These are phyloP conservation scores for Puccinia sorghi DNA, from an alignment of 1,284 basidiomycete genomes.

Conservation along the genomic window DNA sequence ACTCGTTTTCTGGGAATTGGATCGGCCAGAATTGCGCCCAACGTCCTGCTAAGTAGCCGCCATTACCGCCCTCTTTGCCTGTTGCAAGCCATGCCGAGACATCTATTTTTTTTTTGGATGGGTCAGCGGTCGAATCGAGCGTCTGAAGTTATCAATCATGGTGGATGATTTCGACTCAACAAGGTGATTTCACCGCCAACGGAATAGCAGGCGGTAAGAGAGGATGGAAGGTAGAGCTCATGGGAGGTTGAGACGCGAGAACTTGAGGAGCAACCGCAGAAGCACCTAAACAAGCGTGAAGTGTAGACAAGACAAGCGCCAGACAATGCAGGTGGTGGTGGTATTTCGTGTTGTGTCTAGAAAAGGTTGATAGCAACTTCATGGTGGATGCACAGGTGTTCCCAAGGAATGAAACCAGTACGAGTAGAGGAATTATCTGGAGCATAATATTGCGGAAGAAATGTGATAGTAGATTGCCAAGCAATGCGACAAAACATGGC, in stretches of 20 bases:
- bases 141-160: neutral
- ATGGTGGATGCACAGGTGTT: too few species aligned
- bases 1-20: constrained; percentile 45
- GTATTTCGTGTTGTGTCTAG: neutral
- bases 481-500: too few species aligned
- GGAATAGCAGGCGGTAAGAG: constrained; percentile 54
- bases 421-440: too few species aligned
- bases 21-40: constrained; percentile 54
- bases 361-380: neutral
- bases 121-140: neutral
- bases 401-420: too few species aligned
- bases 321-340: neutral
- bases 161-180: constrained; percentile 22
- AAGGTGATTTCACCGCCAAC: constrained; percentile 53
- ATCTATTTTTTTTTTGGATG: constrained; percentile 43
- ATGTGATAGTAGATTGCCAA: too few species aligned
- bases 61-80: constrained; percentile 47
- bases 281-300: neutral
- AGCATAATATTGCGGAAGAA: too few species aligned
- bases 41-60: constrained; percentile 51
- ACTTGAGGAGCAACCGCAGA: neutral
- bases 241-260: neutral
- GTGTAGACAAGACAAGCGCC: neutral
- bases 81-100: constrained; percentile 53
- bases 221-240: constrained; percentile 43